Base-by-base conservation (phyloP, 2,329 filamentous ascomycete genomes). In the Neonectria magnoliae region DNA sequence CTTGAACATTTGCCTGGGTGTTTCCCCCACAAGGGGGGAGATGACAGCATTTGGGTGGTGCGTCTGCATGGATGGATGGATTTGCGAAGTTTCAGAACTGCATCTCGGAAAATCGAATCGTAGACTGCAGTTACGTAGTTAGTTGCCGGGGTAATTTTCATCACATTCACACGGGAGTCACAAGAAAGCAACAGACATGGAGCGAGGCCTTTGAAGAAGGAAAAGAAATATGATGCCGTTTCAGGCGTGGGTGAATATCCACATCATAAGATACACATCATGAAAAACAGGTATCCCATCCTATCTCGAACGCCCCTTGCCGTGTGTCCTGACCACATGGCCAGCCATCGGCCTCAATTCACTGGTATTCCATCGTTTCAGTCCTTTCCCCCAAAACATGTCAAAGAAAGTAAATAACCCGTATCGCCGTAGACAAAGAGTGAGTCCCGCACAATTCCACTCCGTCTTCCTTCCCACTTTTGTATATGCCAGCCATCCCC, bases 241-340 rank as follows among this genome's bases (percentile, higher is more conserved):
- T 55, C 44, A 66, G 71, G 72, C 68, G 42, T 64, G 64, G 52
- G 60, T 60, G 62, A 65, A 64, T 71, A 70, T 72, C 68, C 66
- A 72, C 72, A 65, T 75, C 60, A 36, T 62, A 69, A 71, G 68
- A 74, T 73, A 67, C 73, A 73, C 71, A 70, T 76, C 70, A 59
- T 74, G 42, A 69, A 72, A 63, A 62, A 57, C 31, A 66, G 55
- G 64, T 66, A 72, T 71, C 59, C 68, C 64, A 61, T 65, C 65
- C 67, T 66, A 62, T 56, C 61, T 72, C 66, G 63, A 74, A 73
- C 72, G 72, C 72, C 72, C 62, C 61, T 66, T 68, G 54, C 51
- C 63, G 44, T 62, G 61, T 65, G 57, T 62, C 54, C 59, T 56
- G 58, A 65, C 47, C 65, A 57, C 42, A 57, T 62, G 66, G 64